Percentiles rank a stretch among this genome's conserved stretches.
These are phyloP conservation scores for Pestalotiopsis sp. DNA, from an alignment of 2,329 filamentous ascomycete species.

Conservation along the genomic window DNA sequence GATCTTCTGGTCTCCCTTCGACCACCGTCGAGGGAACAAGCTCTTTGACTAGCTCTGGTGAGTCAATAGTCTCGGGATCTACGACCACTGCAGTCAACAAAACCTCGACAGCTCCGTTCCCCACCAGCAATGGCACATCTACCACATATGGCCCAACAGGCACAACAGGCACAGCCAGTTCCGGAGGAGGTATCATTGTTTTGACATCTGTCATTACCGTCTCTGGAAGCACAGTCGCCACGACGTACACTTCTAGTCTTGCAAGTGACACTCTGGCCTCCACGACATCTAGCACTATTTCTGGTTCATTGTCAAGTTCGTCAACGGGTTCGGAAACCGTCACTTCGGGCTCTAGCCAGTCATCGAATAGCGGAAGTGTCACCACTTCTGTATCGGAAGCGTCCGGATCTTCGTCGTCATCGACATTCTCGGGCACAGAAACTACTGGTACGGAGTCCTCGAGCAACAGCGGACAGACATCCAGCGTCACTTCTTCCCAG, in stretches of 20 bases:
- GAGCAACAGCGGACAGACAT: not conserved
- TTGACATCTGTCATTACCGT: not conserved
- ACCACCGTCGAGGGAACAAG: not conserved
- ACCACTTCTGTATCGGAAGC: not conserved
- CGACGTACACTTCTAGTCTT: not conserved
- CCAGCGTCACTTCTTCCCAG: conserved; percentile 13
- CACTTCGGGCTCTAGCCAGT: not conserved
- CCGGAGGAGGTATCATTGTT: not conserved
- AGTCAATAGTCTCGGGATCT: not conserved
- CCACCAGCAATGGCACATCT: conserved; percentile 17
- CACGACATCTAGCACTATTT: not conserved
- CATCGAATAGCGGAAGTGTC: not conserved
- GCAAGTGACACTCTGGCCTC: not conserved
- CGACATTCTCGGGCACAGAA: not conserved
- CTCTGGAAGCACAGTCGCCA: not conserved
- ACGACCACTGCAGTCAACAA: not conserved
- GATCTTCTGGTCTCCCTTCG: not conserved
- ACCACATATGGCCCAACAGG: conserved; percentile 14
- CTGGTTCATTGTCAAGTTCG: conserved; percentile 8
- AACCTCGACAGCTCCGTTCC: conserved; percentile 16
- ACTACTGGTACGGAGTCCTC: conserved; percentile 11
- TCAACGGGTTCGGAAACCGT: conserved; percentile 6
- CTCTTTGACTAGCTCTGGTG: not conserved
- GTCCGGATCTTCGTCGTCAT: not conserved
- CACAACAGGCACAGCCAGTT: conserved; percentile 3